phyloP scores from a whole-genome alignment of 1,139 yeast species.

The Scheffersomyces titani region DNA sequence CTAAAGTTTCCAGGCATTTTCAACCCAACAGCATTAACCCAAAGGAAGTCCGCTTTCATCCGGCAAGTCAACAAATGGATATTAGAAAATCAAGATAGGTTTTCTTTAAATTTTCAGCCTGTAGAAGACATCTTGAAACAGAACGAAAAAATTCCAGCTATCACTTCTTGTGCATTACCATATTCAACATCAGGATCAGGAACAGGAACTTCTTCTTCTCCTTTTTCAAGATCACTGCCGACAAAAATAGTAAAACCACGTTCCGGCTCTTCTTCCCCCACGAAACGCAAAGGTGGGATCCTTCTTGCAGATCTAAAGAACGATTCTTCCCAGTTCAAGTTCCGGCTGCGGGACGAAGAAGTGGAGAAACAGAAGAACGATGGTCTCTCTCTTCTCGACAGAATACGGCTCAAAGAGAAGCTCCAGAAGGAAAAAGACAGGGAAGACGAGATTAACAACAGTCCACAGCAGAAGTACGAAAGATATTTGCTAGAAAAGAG shows the following conservation, averaged over 20 bases:
- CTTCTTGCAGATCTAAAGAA: constrained; percentile 24
- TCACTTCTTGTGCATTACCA: not conserved
- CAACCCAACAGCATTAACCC: constrained; percentile 4
- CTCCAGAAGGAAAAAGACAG: constrained; percentile 8
- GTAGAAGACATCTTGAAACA: constrained; percentile 5
- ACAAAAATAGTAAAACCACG: constrained; percentile 22
- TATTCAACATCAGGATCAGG: not conserved
- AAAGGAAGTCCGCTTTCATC: constrained; percentile 8
- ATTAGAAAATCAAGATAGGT: constrained; percentile 3
- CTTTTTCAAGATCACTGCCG: constrained; percentile 13
- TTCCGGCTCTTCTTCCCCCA: constrained; percentile 11
- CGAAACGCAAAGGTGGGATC: constrained; percentile 4
- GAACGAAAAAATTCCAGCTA: not conserved
- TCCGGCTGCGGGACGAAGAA: constrained; percentile 25
- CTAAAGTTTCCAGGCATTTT: constrained; percentile 10
- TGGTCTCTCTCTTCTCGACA: constrained; percentile 44
- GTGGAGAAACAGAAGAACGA: constrained; percentile 18
- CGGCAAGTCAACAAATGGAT: constrained; percentile 11
- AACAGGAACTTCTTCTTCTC: not conserved
- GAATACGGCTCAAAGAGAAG: constrained; percentile 22
- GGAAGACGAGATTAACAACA: constrained; percentile 1
- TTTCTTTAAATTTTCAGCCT: not conserved
- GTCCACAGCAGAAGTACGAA: constrained; percentile 38
- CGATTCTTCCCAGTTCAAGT: constrained; percentile 32
- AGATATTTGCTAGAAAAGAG: constrained; percentile 43